These are phyloP conservation scores for Gymnopilus dilepis DNA, from an alignment of 768 basidiomycete species.

Conservation along the genomic window DNA sequence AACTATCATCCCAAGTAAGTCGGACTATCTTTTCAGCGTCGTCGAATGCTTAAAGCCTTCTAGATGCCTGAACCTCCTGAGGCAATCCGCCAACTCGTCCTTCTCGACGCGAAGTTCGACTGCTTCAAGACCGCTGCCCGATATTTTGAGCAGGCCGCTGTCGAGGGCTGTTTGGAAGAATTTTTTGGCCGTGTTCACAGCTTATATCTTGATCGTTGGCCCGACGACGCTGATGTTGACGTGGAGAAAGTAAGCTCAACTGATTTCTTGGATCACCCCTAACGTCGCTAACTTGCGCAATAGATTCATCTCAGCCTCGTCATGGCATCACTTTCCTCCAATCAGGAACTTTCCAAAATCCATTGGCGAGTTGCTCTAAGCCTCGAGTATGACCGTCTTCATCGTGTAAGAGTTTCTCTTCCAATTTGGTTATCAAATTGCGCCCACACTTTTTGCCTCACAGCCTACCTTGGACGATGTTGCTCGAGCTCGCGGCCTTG, in stretches of 20 bases:
- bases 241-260: background rate
- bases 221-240: background rate
- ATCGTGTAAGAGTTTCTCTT: background rate
- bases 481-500: background rate
- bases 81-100: too few species aligned
- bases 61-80: too few species aligned
- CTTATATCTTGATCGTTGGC: background rate
- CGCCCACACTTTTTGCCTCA: background rate
- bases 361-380: background rate
- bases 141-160: background rate
- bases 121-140: background rate
- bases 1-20: too few species aligned
- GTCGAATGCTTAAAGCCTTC: too few species aligned
- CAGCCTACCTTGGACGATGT: background rate
- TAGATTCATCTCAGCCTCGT: background rate
- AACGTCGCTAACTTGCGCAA: background rate
- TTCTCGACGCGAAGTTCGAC: background rate
- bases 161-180: background rate
- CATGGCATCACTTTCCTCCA: background rate
- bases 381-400: background rate
- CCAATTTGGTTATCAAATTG: background rate
- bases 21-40: too few species aligned
- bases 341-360: background rate
- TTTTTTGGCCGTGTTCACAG: background rate
- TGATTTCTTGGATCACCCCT: background rate